Evolutionary conservation across 2,329 filamentous ascomycete species (phyloP), one percentile per base, ranked within the genome.

Genomic region (Anthostomella pinea): DNA sequence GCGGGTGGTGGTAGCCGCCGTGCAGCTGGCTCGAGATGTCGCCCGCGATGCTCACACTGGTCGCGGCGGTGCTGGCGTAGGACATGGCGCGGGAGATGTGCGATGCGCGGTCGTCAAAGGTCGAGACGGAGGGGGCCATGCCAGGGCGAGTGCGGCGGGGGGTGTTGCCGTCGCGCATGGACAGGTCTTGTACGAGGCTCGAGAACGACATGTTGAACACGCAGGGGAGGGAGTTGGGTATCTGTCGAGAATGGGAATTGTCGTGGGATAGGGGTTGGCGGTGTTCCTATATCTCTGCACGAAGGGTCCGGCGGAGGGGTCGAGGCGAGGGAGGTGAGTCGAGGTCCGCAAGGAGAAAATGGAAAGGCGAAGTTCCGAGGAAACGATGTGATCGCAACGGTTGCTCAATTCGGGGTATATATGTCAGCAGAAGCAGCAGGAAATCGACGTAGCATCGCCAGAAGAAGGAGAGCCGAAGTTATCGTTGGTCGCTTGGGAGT

Each of bases 21-120:
- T 93, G 87, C 26, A 91, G 75, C 64, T 91, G 86, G 62, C 85
- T 90, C 10, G 83, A 83, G 50, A 93, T 90, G 54, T 90, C 85
- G 35, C 79, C 79, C 2, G 78, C 69, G 51, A 83, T 83, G 73
- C 79, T 83, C 46, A 83, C 79, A 58, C 79, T 83, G 18, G 79
- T 83, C 28, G 79, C 79, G 37, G 77, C 67, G 10, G 79, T 83
- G 68, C 79, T 83, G 46, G 79, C 65, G 56, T 83, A 83, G 14
- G 79, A 82, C 71, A 77, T 78, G 54, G 77, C 76, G 36, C 75
- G 69, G 15, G 79, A 83, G 48, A 82, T 62, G 57, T 78, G 77
- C 32, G 79, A 83, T 26, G 73, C 65, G 29, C 70, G 66, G 57
- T 81, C 79, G 53, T 82, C 78, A 21, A 75, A 54, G n/a, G 73